Percentiles rank a stretch among this genome's conserved stretches.
Evolutionary conservation across 2,329 filamentous ascomycete genomes (phyloP).

Genomic region (Colletotrichum limetticola): DNA sequence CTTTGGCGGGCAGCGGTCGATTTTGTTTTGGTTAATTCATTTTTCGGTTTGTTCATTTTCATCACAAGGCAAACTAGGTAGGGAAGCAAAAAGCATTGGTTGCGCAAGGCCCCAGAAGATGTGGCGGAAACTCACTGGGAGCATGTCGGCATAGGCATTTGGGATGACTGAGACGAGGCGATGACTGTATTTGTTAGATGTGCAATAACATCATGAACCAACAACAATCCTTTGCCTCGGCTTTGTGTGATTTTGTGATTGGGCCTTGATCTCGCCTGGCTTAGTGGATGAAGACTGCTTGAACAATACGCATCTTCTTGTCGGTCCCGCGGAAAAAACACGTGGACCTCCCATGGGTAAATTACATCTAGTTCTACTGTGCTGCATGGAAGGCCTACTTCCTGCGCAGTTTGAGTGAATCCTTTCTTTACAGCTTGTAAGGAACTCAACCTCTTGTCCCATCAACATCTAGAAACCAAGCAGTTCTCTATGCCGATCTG

Average conservation of each 20-base stretch:
- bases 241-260: background rate
- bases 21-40: background rate
- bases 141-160: slow-evolving; percentile 13
- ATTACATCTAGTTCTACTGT: background rate
- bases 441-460: background rate
- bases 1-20: slow-evolving; percentile 19
- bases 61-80: background rate
- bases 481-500: background rate
- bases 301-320: background rate
- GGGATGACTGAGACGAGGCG: slow-evolving; percentile 14
- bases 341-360: background rate
- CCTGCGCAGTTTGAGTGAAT: background rate
- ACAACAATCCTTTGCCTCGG: background rate
- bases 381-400: background rate
- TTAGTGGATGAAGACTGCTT: background rate
- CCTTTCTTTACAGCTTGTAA: background rate
- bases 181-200: slow-evolving; percentile 13
- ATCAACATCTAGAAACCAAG: background rate
- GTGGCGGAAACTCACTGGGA: background rate
- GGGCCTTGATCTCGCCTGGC: background rate
- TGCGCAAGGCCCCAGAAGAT: background rate
- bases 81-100: background rate
- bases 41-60: slow-evolving; percentile 1
- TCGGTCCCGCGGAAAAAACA: background rate
- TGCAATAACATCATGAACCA: background rate